Percentiles rank a stretch among this genome's conserved stretches.
These are phyloP conservation scores for Apiospora phragmitis DNA, from an alignment of 2,329 filamentous ascomycete genomes.

Conservation along the genomic window DNA sequence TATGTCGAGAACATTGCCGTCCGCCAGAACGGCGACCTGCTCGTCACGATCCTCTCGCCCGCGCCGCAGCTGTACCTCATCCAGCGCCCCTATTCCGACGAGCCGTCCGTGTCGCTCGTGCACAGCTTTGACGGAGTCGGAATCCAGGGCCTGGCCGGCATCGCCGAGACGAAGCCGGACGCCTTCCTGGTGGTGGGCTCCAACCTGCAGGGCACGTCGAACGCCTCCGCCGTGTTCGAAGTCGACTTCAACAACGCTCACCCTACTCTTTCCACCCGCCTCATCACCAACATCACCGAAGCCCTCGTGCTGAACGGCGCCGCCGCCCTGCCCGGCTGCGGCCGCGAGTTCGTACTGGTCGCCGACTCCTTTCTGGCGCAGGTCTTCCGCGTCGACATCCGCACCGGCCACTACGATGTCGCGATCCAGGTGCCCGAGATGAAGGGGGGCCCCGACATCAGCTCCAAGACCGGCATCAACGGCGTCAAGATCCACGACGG, in stretches of 20 bases:
- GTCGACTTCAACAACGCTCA: neutral
- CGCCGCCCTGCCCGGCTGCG: conserved; percentile 16
- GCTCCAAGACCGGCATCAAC: conserved; percentile 19
- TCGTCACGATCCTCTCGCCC: conserved; percentile 29
- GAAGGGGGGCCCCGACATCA: conserved; percentile 16
- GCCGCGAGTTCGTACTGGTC: conserved; percentile 16
- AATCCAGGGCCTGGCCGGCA: conserved; percentile 26
- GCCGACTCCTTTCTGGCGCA: conserved; percentile 23
- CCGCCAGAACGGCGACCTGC: conserved; percentile 28
- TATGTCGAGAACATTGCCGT: conserved; percentile 33
- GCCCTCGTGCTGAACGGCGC: conserved; percentile 21
- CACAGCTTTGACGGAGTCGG: conserved; percentile 25
- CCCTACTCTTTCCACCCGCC: conserved; percentile 10
- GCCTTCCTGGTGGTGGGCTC: conserved; percentile 20
- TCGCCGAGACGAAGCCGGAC: conserved; percentile 27
- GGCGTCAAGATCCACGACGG: conserved; percentile 20
- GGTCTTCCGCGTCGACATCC: conserved; percentile 23
- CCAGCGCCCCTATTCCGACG: conserved; percentile 6
- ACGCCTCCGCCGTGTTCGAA: conserved; percentile 18
- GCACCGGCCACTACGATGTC: conserved; percentile 19
- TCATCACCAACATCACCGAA: conserved; percentile 19
- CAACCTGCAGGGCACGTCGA: conserved; percentile 10
- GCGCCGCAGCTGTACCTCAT: conserved; percentile 24
- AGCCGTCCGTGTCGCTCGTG: conserved; percentile 21
- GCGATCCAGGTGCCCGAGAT: conserved; percentile 23